phyloP scores from a whole-genome alignment of 805 yeast species.

The Lipomyces lipofer region DNA sequence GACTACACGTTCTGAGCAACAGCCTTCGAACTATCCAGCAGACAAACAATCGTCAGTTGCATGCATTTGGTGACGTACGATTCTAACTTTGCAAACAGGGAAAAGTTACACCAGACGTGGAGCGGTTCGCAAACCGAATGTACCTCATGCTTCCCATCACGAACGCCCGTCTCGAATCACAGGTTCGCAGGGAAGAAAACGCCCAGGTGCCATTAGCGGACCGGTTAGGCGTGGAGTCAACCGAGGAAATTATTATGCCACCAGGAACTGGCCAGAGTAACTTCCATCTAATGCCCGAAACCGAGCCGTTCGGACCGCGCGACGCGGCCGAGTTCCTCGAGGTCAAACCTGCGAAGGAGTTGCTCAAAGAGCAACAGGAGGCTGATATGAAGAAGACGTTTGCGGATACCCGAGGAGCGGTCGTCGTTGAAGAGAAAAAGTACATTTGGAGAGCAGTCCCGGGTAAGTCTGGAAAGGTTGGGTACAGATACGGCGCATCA shows the following conservation, averaged over 20 bases:
- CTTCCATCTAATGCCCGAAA: conserved; percentile 92
- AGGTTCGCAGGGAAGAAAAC: neutral
- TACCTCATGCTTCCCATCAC: conserved; percentile 79
- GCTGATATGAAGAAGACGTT: neutral
- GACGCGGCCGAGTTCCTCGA: conserved; percentile 87
- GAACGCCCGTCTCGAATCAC: conserved; percentile 37
- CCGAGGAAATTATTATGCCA: conserved; percentile 35
- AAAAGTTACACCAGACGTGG: conserved; percentile 55
- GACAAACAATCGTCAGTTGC: no score
- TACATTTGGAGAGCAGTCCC: conserved; percentile 70
- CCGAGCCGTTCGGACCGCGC: conserved; percentile 92
- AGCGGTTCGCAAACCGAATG: conserved; percentile 60
- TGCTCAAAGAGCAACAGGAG: conserved; percentile 50
- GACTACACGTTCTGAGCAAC: conserved; percentile 34
- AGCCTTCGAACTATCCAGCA: no score
- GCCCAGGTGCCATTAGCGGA: conserved; percentile 1
- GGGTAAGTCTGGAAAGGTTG: conserved; percentile 80
- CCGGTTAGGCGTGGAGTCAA: conserved; percentile 7
- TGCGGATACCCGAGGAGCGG: conserved; percentile 50
- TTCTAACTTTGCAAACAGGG: no score
- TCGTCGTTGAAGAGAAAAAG: conserved; percentile 42
- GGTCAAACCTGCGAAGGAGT: conserved; percentile 82
- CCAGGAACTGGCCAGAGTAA: conserved; percentile 83
- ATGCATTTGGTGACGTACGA: no score
- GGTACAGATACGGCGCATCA: conserved; percentile 87